A percentile compares a stretch with the other conserved stretches of the same genome.
Evolutionary conservation across 495 filamentous ascomycete species (phyloP).

Genomic region (Xylaria longipes): DNA sequence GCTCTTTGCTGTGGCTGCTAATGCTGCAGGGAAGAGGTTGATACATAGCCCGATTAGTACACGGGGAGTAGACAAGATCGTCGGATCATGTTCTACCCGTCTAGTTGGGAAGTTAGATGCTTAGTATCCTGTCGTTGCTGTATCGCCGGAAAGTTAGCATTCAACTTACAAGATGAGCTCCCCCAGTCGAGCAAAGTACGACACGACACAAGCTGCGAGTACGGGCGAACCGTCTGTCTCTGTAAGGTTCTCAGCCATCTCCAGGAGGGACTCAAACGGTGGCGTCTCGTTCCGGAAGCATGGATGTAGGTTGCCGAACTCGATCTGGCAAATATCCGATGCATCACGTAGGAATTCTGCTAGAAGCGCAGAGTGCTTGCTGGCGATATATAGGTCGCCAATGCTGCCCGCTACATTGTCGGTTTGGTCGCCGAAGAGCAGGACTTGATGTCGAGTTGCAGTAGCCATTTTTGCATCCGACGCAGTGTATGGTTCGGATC

Average conservation of each 20-base stretch:
- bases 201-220: slow-evolving; percentile 15
- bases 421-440: slow-evolving; percentile 28
- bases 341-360: slow-evolving; percentile 18
- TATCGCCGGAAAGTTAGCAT: neutral
- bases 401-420: slow-evolving; percentile 16
- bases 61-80: slow-evolving; percentile 18
- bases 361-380: slow-evolving; percentile 18
- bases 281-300: slow-evolving; percentile 13
- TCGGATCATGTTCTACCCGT: slow-evolving; percentile 19
- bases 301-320: slow-evolving; percentile 23
- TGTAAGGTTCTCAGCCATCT: slow-evolving; percentile 23
- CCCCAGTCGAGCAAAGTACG: slow-evolving; percentile 27
- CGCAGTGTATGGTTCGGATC: neutral
- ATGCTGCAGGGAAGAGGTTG: slow-evolving; percentile 21
- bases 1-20: slow-evolving; percentile 22
- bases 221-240: slow-evolving; percentile 27
- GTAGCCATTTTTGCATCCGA: neutral
- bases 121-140: neutral
- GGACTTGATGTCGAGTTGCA: slow-evolving; percentile 19
- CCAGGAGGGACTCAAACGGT: slow-evolving; percentile 22
- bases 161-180: slow-evolving; percentile 27
- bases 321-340: slow-evolving; percentile 28
- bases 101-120: neutral
- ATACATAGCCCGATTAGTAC: slow-evolving; percentile 25
- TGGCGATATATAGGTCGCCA: slow-evolving; percentile 6